Base-by-base conservation (phyloP, 202 grass and related monocot species). In the Brachypodium distachyon region DNA sequence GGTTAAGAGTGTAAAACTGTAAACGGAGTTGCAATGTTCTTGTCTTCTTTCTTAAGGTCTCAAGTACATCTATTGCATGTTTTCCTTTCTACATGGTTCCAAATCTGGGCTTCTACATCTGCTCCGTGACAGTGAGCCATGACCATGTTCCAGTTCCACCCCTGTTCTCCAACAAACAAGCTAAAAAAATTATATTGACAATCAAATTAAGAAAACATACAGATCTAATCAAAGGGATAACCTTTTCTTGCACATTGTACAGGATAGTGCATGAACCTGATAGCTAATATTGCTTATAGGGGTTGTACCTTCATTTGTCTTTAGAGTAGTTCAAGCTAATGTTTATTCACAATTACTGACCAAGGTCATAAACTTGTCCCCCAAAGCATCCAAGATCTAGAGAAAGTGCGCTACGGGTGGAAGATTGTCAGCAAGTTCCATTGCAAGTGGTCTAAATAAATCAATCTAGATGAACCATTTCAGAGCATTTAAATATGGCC, bases 401-500 rank as follows among this genome's bases (percentile, higher is more conserved):
- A 54, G 49, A 29, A 70, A 61, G 36, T 39, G 43, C 34, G 46
- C 6, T 25, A 59, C 67, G 51, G 4, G 37, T 18, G 17, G 56
- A 37, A 56, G 16, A 36, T 34, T 72, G 0, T 61, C 21, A 61
- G 26, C 19, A 29, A 13, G 54, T 38, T 62, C 64, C 65, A 31
- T 18, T 79, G 8, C 85, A 79, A 79, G 43, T 83, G 69, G 75
- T 67, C 69, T 25, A 78, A 52, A 50, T 40, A 73, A 57, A 13
- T 27, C 23, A 12, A 50, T 82, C 7, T 51, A 61, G 26, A 83
- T 44, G 49, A 60, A 21, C 43, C 22, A 44, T 47, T 61, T 67
- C 28, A 62, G 18, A 50, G 37, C 55, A 81, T 37, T n/a, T 27
- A 61, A 87, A 59, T 67, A 73, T 59, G 33, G 28, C 28, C 53